phyloP scores from a whole-genome alignment of 495 filamentous ascomycete species.

The Usnea hakonensis region DNA sequence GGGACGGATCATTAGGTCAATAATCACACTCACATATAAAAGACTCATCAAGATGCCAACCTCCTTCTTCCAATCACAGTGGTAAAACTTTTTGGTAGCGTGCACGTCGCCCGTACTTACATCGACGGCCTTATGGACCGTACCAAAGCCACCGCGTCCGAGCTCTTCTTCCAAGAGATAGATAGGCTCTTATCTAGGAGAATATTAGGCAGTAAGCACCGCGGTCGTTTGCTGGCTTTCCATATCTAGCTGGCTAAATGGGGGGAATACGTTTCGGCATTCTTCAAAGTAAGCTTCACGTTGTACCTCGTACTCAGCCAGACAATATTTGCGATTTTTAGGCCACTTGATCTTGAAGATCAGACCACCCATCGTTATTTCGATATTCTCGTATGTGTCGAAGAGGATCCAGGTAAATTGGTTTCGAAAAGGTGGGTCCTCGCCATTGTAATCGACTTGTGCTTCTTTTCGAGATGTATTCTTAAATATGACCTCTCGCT shows the following conservation, averaged over 20 bases:
- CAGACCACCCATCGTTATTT: neutral
- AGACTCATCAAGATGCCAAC: constrained; percentile 1
- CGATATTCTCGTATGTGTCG: constrained; percentile 8
- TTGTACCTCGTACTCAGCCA: constrained; percentile 7
- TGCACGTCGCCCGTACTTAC: too few species aligned
- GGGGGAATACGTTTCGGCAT: neutral
- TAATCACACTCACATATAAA: constrained; percentile 11
- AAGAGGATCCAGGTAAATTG: constrained; percentile 17
- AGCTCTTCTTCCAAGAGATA: too few species aligned
- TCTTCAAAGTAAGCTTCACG: constrained; percentile 13
- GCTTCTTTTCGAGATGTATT: too few species aligned
- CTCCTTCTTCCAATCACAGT: constrained; percentile 53
- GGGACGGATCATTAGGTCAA: constrained; percentile 3
- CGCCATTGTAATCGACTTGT: constrained; percentile 12
- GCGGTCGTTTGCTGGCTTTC: constrained; percentile 42
- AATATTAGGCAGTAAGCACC: constrained; percentile 72
- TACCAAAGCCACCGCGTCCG: too few species aligned
- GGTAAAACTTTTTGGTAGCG: too few species aligned
- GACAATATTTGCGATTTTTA: neutral
- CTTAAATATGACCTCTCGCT: too few species aligned
- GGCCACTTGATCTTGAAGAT: constrained; percentile 11
- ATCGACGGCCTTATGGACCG: too few species aligned
- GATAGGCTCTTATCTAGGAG: constrained; percentile 66
- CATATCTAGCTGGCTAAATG: constrained; percentile 5
- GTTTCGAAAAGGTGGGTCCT: constrained; percentile 5